Conservation (phyloP, 1,284 basidiomycete genomes). For the Rhodotorula sp. region DNA sequence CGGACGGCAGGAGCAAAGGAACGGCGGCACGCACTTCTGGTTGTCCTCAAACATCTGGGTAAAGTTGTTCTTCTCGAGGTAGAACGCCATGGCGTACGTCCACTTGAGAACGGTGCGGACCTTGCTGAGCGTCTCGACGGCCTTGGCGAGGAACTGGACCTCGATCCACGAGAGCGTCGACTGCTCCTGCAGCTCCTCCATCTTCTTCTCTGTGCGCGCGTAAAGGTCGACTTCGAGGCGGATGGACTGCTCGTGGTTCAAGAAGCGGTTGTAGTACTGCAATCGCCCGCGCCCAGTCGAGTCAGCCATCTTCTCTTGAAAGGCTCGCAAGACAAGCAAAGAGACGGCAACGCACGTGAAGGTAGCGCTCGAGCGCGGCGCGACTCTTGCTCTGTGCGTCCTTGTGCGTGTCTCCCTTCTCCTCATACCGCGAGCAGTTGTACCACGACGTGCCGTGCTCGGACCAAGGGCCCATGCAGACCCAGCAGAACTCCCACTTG, state of each 20-base stretch:
- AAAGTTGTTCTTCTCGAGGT: constrained; percentile 78
- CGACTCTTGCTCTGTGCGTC: constrained; percentile 86
- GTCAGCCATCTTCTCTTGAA: neutral
- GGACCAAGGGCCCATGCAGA: constrained; percentile 81
- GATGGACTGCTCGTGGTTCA: constrained; percentile 97
- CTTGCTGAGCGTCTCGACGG: constrained; percentile 69
- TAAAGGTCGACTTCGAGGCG: constrained; percentile 91
- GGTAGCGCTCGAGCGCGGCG: constrained; percentile 86
- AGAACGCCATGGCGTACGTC: constrained; percentile 99
- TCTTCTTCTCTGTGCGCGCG: constrained; percentile 96
- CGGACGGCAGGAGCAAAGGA: neutral
- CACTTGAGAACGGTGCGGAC: constrained; percentile 96
- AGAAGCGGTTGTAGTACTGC: constrained; percentile 96
- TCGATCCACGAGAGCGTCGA: constrained; percentile 95
- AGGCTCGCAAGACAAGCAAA: neutral
- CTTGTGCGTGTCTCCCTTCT: constrained; percentile 68
- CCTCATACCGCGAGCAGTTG: constrained; percentile 95
- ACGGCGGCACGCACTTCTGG: constrained; percentile 62
- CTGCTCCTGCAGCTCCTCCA: constrained; percentile 97
- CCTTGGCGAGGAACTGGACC: constrained; percentile 97
- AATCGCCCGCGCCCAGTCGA: too few species aligned
- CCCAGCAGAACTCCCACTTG: constrained; percentile 74
- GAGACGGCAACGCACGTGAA: constrained; percentile 69
- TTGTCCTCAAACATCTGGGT: constrained; percentile 98
- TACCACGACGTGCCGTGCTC: constrained; percentile 98